These are phyloP conservation scores for Ceratocystis harringtonii DNA, from an alignment of 2,329 filamentous ascomycete species.

Conservation along the genomic window DNA sequence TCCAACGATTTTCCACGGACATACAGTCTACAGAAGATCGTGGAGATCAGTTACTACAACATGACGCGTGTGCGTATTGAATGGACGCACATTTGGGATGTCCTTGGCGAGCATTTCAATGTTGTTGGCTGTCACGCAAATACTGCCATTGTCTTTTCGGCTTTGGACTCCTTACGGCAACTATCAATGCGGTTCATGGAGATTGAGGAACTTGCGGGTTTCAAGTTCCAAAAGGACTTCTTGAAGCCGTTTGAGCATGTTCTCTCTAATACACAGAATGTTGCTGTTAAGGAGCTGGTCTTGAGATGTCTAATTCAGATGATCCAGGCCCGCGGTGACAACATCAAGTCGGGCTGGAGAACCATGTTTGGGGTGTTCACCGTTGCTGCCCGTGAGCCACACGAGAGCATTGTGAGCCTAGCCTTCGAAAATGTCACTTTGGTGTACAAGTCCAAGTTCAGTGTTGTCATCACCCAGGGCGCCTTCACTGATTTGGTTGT, in stretches of 20 bases:
- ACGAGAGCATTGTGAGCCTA: constrained; percentile 85
- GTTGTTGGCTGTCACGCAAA: constrained; percentile 93
- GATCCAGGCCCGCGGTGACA: constrained; percentile 93
- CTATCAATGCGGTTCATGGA: constrained; percentile 98
- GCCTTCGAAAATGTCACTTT: constrained; percentile 94
- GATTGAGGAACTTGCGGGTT: constrained; percentile 90
- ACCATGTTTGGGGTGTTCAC: constrained; percentile 99
- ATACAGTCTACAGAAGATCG: constrained; percentile 93
- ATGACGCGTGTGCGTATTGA: constrained; percentile 98
- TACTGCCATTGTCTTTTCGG: constrained; percentile 93
- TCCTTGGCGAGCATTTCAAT: constrained; percentile 97
- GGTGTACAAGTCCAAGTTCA: constrained; percentile 90
- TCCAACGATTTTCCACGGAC: constrained; percentile 91
- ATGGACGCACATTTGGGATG: constrained; percentile 95
- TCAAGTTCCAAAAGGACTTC: constrained; percentile 99
- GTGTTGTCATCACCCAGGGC: constrained; percentile 88
- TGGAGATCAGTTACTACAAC: constrained; percentile 99
- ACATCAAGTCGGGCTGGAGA: constrained; percentile 94
- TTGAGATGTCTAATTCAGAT: constrained; percentile 93
- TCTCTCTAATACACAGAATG: constrained; percentile 78
- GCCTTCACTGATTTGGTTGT: constrained; percentile 94
- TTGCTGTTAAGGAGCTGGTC: constrained; percentile 95
- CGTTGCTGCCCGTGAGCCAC: constrained; percentile 80
- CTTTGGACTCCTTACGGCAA: constrained; percentile 85
- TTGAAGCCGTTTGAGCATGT: constrained; percentile 97